phyloP scores from a whole-genome alignment of 805 yeast genomes.

The Hanseniaspora lachancei region DNA sequence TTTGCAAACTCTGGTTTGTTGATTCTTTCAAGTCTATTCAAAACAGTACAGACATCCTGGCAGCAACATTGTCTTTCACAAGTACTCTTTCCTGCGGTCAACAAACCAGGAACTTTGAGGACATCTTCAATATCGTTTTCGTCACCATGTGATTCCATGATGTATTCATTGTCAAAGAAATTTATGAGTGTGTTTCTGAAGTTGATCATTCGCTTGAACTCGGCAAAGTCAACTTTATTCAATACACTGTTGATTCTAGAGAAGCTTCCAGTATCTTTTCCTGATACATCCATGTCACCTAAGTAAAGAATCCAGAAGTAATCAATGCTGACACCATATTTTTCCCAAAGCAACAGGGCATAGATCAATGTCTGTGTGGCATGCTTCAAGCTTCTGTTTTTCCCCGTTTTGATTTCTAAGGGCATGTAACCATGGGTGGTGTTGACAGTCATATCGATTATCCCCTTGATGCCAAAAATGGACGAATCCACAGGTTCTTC shows the following conservation, averaged over 20 bases:
- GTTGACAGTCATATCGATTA: slow-evolving; percentile 75
- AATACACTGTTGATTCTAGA: not conserved
- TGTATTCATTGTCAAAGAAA: slow-evolving; percentile 28
- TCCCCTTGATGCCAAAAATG: slow-evolving; percentile 74
- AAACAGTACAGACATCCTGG: slow-evolving; percentile 11
- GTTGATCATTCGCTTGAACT: slow-evolving; percentile 55
- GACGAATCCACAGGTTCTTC: slow-evolving; percentile 94
- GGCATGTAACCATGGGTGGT: slow-evolving; percentile 57
- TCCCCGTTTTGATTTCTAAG: slow-evolving; percentile 83
- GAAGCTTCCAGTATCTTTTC: slow-evolving; percentile 33
- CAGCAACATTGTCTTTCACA: slow-evolving; percentile 11
- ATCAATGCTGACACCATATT: slow-evolving; percentile 57
- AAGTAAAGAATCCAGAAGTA: slow-evolving; percentile 66
- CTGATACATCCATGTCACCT: slow-evolving; percentile 40
- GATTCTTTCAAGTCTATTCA: slow-evolving; percentile 43
- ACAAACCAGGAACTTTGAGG: not conserved
- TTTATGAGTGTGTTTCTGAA: slow-evolving; percentile 58
- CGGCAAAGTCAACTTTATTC: slow-evolving; percentile 29
- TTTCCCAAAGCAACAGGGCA: slow-evolving; percentile 61
- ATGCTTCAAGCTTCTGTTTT: slow-evolving; percentile 47
- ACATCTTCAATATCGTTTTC: slow-evolving; percentile 14
- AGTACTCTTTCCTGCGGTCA: slow-evolving; percentile 8
- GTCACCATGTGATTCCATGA: slow-evolving; percentile 26
- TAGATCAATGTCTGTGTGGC: slow-evolving; percentile 80
- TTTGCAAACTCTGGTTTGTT: slow-evolving; percentile 43